Evolutionary conservation across 768 basidiomycete genomes (phyloP).

Genomic region (Saitozyma podzolica): DNA sequence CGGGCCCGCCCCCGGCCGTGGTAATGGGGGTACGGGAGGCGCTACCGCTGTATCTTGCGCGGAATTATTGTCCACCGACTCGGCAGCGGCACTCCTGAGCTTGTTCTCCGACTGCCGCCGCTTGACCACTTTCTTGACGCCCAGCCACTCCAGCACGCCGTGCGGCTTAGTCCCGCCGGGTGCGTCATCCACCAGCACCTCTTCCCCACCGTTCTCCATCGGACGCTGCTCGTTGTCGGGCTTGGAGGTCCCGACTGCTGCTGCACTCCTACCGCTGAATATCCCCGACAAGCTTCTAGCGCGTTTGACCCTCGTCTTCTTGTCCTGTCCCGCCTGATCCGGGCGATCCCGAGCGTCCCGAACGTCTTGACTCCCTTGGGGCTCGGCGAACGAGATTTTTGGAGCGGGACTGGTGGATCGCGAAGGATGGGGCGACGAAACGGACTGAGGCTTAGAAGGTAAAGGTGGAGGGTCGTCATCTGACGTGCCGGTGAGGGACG

Average conservation of each 20-base stretch:
- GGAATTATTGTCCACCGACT: too few species aligned
- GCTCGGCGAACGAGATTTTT: slow-evolving; percentile 37
- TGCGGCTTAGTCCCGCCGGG: slow-evolving; percentile 6
- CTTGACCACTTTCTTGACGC: slow-evolving; percentile 30
- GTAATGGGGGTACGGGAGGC: too few species aligned
- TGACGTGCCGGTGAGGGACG: slow-evolving; percentile 6
- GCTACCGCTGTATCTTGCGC: too few species aligned
- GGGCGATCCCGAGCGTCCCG: background rate
- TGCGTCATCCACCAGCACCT: background rate
- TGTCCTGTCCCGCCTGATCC: slow-evolving; percentile 4
- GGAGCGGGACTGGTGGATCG: slow-evolving; percentile 34
- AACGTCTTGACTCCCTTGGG: slow-evolving; percentile 8
- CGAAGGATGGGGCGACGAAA: slow-evolving; percentile 42
- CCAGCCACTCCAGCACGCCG: slow-evolving; percentile 45
- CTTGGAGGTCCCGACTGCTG: background rate
- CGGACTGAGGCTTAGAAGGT: slow-evolving; percentile 33
- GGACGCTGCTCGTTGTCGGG: background rate
- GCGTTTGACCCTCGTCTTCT: slow-evolving; percentile 22
- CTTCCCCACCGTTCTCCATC: background rate
- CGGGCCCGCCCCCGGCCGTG: too few species aligned
- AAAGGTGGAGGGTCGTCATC: slow-evolving; percentile 21
- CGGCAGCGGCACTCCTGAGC: background rate
- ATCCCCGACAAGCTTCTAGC: slow-evolving; percentile 41
- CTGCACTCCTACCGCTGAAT: slow-evolving; percentile 18
- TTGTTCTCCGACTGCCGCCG: slow-evolving; percentile 26